Percentiles rank a stretch among this genome's conserved stretches.
phyloP scores from a whole-genome alignment of 2,329 filamentous ascomycete species.

The Xylogone sp. region DNA sequence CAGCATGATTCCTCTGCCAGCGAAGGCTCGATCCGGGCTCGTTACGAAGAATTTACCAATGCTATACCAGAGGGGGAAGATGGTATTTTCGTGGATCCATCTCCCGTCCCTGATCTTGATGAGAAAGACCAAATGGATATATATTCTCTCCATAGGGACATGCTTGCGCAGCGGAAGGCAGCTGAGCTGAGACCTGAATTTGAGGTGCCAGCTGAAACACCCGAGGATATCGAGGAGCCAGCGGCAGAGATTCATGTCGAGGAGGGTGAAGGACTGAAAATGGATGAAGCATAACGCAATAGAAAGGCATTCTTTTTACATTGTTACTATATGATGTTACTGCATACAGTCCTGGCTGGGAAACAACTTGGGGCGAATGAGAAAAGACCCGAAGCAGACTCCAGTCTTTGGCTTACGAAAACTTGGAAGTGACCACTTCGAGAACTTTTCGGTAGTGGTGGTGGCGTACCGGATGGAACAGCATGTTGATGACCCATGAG shows the following conservation, averaged over 20 bases:
- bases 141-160: conserved; percentile 13
- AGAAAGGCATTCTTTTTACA: neutral
- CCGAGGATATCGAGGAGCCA: conserved; percentile 21
- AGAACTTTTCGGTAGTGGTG: too few relatives aligned
- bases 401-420: neutral
- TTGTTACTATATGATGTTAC: too few relatives aligned
- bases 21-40: conserved; percentile 11
- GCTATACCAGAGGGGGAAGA: conserved; percentile 15
- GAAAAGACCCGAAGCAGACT: conserved; percentile 27
- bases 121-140: conserved; percentile 14
- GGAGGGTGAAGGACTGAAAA: conserved; percentile 24
- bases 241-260: conserved; percentile 28
- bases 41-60: conserved; percentile 22
- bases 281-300: conserved; percentile 6
- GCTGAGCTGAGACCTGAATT: conserved; percentile 3
- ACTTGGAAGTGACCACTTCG: too few relatives aligned
- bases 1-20: conserved; percentile 26
- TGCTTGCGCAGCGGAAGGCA: conserved; percentile 6
- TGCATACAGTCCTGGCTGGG: conserved; percentile 32
- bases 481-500: too few relatives aligned
- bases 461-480: too few relatives aligned
- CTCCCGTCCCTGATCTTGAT: conserved; percentile 23
- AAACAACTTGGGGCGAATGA: conserved; percentile 48
- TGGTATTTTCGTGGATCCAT: conserved; percentile 17
- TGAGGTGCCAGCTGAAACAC: conserved; percentile 9